Evolutionary conservation across 495 filamentous ascomycete genomes (phyloP).

Genomic region (Hypoxylon fuscum): DNA sequence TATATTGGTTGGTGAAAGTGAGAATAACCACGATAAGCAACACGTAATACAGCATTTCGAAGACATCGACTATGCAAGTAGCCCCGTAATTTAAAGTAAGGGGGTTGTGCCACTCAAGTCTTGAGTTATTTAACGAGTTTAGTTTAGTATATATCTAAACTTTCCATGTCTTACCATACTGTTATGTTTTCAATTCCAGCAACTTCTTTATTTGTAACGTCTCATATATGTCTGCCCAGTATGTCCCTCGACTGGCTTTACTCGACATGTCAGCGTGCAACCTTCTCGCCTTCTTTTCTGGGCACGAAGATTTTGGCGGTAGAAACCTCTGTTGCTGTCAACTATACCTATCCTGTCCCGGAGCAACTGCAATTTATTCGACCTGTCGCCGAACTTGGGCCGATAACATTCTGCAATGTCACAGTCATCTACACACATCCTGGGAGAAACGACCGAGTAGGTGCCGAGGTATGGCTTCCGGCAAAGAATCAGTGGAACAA

Average conservation of each 20-base stretch:
- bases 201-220: too few species aligned
- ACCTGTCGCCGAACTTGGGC: not conserved
- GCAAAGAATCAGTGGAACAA: slow-evolving; percentile 49
- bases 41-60: too few species aligned
- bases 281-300: slow-evolving; percentile 7
- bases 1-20: too few species aligned
- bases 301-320: slow-evolving; percentile 7
- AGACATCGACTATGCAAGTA: too few species aligned
- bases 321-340: not conserved
- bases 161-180: too few species aligned
- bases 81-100: too few species aligned
- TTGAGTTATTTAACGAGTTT: too few species aligned
- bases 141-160: too few species aligned
- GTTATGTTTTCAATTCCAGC: too few species aligned
- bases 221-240: too few species aligned
- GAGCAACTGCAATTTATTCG: not conserved
- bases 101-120: too few species aligned
- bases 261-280: not conserved
- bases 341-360: slow-evolving; percentile 9
- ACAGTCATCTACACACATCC: slow-evolving; percentile 57
- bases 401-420: slow-evolving; percentile 55
- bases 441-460: slow-evolving; percentile 48
- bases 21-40: too few species aligned
- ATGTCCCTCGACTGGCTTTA: not conserved
- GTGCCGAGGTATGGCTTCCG: slow-evolving; percentile 50